phyloP scores from a whole-genome alignment of 2,329 filamentous ascomycete species.

The Claviceps paspali region DNA sequence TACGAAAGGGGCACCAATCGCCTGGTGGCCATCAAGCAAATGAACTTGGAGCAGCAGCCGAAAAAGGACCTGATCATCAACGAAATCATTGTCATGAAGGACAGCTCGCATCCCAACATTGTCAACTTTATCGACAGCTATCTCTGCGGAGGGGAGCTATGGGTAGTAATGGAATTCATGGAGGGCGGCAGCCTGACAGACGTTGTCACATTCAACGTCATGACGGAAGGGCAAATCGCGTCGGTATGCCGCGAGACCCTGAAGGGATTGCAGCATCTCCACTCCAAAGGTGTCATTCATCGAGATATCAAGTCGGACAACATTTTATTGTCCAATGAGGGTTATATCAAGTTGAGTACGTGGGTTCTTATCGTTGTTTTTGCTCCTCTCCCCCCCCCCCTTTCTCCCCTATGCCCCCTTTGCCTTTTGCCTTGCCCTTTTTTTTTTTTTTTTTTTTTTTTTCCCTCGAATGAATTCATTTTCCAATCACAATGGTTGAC shows the following conservation, averaged over 20 bases:
- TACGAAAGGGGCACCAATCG: constrained; percentile 72
- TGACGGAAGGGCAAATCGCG: constrained; percentile 95
- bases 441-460: background rate
- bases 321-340: constrained; percentile 82
- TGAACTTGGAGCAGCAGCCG: constrained; percentile 96
- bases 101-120: constrained; percentile 95
- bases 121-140: constrained; percentile 99
- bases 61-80: constrained; percentile 99
- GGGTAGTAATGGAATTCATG: constrained; percentile 99
- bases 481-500: too few species aligned
- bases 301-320: constrained; percentile 99
- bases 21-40: constrained; percentile 96
- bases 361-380: too few species aligned
- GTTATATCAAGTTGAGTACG: constrained; percentile 94
- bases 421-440: background rate
- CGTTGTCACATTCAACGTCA: constrained; percentile 97
- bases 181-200: constrained; percentile 95
- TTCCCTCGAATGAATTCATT: background rate
- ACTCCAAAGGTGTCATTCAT: constrained; percentile 96
- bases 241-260: constrained; percentile 90
- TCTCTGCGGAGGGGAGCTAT: constrained; percentile 75
- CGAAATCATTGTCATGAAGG: constrained; percentile 98
- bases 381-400: background rate
- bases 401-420: background rate
- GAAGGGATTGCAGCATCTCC: constrained; percentile 81